Conservation (phyloP, 1,139 yeast species). For the Torulaspora globosa region DNA sequence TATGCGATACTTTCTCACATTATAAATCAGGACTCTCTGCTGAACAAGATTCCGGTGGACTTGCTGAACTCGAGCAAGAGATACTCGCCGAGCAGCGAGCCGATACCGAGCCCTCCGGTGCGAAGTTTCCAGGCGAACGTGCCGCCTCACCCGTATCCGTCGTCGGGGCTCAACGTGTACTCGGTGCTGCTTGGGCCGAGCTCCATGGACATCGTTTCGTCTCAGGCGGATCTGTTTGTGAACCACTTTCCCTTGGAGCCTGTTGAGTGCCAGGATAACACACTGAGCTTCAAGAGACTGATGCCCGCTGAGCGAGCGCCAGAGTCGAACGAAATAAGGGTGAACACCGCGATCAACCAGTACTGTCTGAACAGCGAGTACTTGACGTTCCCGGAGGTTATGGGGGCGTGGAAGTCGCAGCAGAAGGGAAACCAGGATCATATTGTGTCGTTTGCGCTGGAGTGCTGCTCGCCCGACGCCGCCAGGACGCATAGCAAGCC, state of each 20-base stretch:
- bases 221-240: constrained; percentile 27
- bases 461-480: constrained; percentile 25
- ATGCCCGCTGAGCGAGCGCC: constrained; percentile 18
- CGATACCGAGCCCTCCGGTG: constrained; percentile 8
- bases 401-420: constrained; percentile 6
- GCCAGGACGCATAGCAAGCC: constrained; percentile 22
- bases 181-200: constrained; percentile 29
- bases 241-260: constrained; percentile 34
- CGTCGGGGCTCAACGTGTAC: constrained; percentile 24
- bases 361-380: constrained; percentile 27
- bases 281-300: constrained; percentile 26
- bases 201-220: constrained; percentile 24
- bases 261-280: constrained; percentile 15
- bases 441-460: constrained; percentile 29
- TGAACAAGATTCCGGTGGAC: constrained; percentile 29
- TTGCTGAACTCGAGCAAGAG: constrained; percentile 22
- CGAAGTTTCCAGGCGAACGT: constrained; percentile 11
- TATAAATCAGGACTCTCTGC: constrained; percentile 47
- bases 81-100: constrained; percentile 7
- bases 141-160: constrained; percentile 24
- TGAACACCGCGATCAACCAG: constrained; percentile 27
- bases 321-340: constrained; percentile 15
- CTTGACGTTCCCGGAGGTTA: constrained; percentile 29
- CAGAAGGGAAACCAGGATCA: constrained; percentile 4
- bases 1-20: constrained; percentile 74